Evolutionary conservation across 164 flowering plant genomes (phyloP), one percentile per base, ranked within the genome.

Genomic region (Macadamia integrifolia): DNA sequence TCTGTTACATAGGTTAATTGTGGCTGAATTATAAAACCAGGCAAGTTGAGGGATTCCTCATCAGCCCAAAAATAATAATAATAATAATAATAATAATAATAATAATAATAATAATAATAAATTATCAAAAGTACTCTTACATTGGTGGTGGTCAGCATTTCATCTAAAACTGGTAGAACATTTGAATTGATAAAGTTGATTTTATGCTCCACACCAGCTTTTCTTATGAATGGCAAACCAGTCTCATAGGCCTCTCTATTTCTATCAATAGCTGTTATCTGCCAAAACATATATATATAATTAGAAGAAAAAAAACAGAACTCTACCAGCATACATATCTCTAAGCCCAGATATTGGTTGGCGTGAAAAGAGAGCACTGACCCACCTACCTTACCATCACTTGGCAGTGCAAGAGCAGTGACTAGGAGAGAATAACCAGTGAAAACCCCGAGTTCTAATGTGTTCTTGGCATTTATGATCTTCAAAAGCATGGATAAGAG

Each of bases 401-500:
- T 49, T 17, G 83, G 81, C 28, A 83, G 58, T 0, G 86, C 81
- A 58, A 83, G 78, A 11, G 84, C 86, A 10, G 87, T 84, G 15
- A 69, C n/a, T 12, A 81, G 78, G 44, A 84, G 82, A 60, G 87
- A 81, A 42, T 83, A 83, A 18, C 86, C 84, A 2, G 84, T 83
- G 31, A 79, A 83, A 23, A 83, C 86, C 6, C 86, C 84, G 28
- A 83, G 53, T 55, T 83, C 86, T 35, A 83, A 4, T 6, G 84
- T 77, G 35, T 70, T 84, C 66, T 79, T 77, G 9, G 79, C 79
- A 46, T 80, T 74, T 77, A 79, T 82, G 1, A 82, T 3, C 46
- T 80, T 84, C 49, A 82, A 40, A 18, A 82, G 58, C 84, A 84
- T 78, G 0, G 75, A 66, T 1, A 84, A 12, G 18, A 82, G 60